Evolutionary conservation across 1,139 yeast species (phyloP).

Genomic region (Yamadazyma dushanensis): DNA sequence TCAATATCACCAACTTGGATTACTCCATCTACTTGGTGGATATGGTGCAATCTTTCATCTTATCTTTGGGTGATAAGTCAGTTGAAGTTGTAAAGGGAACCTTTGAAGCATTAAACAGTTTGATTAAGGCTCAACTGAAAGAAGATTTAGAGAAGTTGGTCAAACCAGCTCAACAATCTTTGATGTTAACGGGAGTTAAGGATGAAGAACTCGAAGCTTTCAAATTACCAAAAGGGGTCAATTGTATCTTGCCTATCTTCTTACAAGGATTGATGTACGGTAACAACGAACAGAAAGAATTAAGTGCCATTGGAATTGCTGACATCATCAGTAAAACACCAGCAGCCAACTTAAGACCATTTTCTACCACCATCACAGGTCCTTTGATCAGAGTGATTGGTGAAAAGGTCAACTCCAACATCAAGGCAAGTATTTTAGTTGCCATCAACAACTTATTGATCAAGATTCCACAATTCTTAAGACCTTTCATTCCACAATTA

Average conservation of each 20-base stretch:
- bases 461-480: conserved; percentile 86
- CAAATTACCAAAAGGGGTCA: conserved; percentile 81
- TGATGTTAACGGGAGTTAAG: conserved; percentile 62
- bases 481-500: conserved; percentile 96
- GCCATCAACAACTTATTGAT: conserved; percentile 77
- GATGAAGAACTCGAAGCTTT: conserved; percentile 77
- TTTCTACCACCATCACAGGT: conserved; percentile 93
- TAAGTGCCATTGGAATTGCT: conserved; percentile 86
- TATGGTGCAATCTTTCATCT: conserved; percentile 68
- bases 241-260: conserved; percentile 85
- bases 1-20: conserved; percentile 63
- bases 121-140: conserved; percentile 72
- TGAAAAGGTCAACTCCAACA: conserved; percentile 86
- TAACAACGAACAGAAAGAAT: conserved; percentile 76
- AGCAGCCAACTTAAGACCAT: conserved; percentile 74
- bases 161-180: conserved; percentile 73
- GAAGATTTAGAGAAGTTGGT: conserved; percentile 75
- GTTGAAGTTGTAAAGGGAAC: conserved; percentile 64
- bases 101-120: conserved; percentile 63
- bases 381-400: conserved; percentile 98
- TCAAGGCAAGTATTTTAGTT: conserved; percentile 85
- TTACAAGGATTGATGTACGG: conserved; percentile 97
- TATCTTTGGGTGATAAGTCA: conserved; percentile 72
- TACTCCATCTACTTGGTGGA: conserved; percentile 75
- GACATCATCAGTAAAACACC: conserved; percentile 87